Conservation (phyloP, 2,329 filamentous ascomycete genomes). For the Pseudogymnoascus sp. region DNA sequence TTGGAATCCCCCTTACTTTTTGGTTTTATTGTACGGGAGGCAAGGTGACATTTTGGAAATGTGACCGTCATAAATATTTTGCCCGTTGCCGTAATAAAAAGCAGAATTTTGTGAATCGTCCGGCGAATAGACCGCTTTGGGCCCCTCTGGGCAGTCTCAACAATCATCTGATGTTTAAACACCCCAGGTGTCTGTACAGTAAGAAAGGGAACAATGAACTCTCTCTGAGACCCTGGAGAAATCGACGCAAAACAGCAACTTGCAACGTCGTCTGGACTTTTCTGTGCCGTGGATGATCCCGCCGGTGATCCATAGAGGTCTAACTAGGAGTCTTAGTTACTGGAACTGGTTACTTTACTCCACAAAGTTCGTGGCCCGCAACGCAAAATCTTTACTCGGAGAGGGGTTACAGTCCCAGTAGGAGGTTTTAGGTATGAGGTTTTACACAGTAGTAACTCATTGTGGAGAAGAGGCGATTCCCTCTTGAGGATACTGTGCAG, state of each 20-base stretch:
- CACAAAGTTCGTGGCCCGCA: neutral
- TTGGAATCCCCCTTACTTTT: neutral
- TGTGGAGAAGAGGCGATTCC: conserved; percentile 3
- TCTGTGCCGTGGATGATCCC: neutral
- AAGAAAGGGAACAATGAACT: neutral
- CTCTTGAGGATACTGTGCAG: neutral
- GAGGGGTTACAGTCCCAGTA: neutral
- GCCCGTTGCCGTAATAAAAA: neutral
- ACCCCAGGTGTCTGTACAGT: neutral
- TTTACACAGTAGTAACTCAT: conserved; percentile 5
- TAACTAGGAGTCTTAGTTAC: conserved; percentile 5
- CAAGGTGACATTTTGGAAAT: neutral
- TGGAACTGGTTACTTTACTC: neutral
- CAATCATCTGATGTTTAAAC: neutral
- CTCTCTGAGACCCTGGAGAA: conserved; percentile 1
- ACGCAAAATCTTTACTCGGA: conserved; percentile 6
- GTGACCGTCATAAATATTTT: conserved; percentile 1
- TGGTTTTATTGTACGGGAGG: neutral
- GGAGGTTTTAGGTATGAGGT: conserved; percentile 5
- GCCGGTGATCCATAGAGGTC: neutral
- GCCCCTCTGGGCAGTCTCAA: neutral
- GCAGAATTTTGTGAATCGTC: neutral
- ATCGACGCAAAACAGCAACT: neutral
- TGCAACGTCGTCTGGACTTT: conserved; percentile 5
- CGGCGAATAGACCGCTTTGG: neutral